Conservation (phyloP, 257 asterid species). For the Solanum virginianum region DNA sequence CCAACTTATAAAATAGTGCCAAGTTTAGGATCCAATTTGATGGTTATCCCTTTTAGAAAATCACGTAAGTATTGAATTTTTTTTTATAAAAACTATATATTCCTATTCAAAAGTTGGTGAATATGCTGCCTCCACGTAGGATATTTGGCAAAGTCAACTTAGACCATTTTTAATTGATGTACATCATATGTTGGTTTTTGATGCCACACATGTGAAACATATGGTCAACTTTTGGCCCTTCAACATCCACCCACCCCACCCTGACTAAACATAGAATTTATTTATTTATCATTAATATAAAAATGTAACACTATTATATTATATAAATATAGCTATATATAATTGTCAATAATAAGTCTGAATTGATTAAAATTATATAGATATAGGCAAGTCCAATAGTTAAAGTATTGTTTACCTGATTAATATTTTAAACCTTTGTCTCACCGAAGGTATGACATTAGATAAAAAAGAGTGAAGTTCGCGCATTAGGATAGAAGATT, state of each 20-base stretch:
- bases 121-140: neutral
- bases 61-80: neutral
- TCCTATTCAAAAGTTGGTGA: neutral
- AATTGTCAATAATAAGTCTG: neutral
- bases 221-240: neutral
- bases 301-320: neutral
- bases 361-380: neutral
- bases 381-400: neutral
- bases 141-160: neutral
- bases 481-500: too few relatives aligned
- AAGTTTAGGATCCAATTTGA: too few relatives aligned
- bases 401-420: neutral
- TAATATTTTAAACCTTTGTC: neutral
- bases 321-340: neutral
- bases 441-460: too few relatives aligned
- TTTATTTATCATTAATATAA: neutral
- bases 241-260: neutral
- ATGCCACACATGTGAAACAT: neutral
- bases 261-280: neutral
- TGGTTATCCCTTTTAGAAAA: neutral
- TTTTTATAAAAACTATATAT: neutral
- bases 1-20: too few relatives aligned
- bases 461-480: too few relatives aligned
- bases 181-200: neutral
- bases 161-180: neutral